Conservation (phyloP, 345 rosid genomes). For the Cardamine resedifolia region DNA sequence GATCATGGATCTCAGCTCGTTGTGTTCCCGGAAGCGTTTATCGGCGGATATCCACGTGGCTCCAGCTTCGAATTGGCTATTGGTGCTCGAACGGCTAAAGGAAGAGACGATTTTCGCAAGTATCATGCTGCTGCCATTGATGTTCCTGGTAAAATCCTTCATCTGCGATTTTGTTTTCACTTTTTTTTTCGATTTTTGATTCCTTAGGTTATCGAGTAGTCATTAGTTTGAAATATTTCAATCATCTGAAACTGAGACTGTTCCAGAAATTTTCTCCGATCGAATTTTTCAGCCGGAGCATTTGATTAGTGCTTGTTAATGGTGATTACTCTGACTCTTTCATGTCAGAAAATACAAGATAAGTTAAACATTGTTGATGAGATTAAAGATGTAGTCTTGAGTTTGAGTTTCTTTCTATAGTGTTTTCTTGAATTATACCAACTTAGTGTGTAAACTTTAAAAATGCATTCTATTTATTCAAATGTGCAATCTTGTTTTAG, state of each 20-base stretch:
- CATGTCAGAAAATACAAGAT: background rate
- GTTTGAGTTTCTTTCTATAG: background rate
- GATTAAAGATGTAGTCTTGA: background rate
- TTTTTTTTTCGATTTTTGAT: background rate
- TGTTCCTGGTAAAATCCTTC: conserved; percentile 62
- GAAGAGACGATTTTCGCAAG: conserved; percentile 82
- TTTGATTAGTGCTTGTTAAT: background rate
- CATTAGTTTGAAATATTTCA: background rate
- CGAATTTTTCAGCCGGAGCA: background rate
- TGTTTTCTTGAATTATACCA: background rate
- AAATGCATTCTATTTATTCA: background rate
- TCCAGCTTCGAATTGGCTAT: conserved; percentile 71
- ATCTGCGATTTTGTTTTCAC: background rate
- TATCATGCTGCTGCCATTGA: conserved; percentile 86
- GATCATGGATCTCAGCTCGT: conserved; percentile 79
- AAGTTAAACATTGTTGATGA: background rate
- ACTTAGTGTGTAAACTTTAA: background rate
- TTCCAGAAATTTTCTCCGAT: background rate
- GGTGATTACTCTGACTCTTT: background rate
- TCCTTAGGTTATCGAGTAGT: no score
- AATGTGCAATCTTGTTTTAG: conserved; percentile 36
- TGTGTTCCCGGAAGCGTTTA: conserved; percentile 92
- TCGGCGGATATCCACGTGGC: conserved; percentile 95
- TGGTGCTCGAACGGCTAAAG: conserved; percentile 72
- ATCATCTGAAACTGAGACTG: background rate